Base-by-base conservation (phyloP, 345 rosid genomes). In the Combretum micranthum region DNA sequence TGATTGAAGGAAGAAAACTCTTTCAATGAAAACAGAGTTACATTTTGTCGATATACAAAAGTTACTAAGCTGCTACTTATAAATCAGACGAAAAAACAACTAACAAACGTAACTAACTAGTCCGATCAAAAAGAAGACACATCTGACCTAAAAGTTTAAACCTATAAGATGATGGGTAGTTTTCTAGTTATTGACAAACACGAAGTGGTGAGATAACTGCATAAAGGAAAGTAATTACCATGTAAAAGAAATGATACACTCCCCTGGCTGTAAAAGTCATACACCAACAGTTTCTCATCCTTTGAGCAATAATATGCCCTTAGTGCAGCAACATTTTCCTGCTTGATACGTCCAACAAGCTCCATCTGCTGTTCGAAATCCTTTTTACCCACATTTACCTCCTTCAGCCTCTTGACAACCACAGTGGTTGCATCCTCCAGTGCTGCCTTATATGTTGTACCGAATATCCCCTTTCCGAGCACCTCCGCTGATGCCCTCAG, bases 401-500 rank as follows among this genome's bases (percentile, higher is more conserved):
- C 97, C 74, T 87, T 93, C 82, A 93, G 67, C 75, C 99, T 85
- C 82, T 93, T 93, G 37, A 89, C 99, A 11, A 85, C 86, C 32
- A 93, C 87, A 7, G 97, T 89, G 5, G 78, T 80, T 0, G 85
- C 72, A 68, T 93, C 99, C 65, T 87, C 96, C 55, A 93, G 64
- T 53, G 82, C 89, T 0, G 96, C 99, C 73, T 83, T 89, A 52
- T 93, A 93, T 9, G 87, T 81, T 69, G 88, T 80, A 42, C 97
- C 97, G 37, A 82, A 83, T n/a, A 83, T 73, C n/a, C 96, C 99
- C 59, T 93, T 93, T 57, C 95, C 97, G 20, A 89, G 76, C 64
- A 93, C 94, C 80, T 89, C 96, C n/a, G 99, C 97, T 25, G 97
- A 93, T 25, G 99, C 97, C 61, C 95, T 83, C 69, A 89, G 65